These are phyloP conservation scores for Fraxinus baroniana DNA, from an alignment of 305 asterid species.

Conservation along the genomic window DNA sequence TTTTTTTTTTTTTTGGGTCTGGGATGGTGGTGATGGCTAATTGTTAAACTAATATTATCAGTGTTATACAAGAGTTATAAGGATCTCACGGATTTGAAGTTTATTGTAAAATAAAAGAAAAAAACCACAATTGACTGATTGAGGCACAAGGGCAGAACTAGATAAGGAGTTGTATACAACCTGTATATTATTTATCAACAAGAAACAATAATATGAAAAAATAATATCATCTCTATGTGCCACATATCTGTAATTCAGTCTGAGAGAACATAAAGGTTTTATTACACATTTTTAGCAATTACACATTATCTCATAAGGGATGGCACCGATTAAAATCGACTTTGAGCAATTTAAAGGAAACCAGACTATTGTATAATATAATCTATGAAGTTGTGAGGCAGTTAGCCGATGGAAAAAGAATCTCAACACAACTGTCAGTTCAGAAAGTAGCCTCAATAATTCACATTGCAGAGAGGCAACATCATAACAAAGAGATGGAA, in stretches of 20 bases:
- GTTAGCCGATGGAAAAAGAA: background rate
- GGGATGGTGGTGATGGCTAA: background rate
- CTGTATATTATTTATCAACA: background rate
- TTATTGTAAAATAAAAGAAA: background rate
- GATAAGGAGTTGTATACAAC: background rate
- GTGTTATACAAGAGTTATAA: background rate
- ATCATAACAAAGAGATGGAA: slow-evolving; percentile 19
- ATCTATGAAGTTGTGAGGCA: background rate
- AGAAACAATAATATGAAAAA: background rate
- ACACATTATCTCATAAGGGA: background rate
- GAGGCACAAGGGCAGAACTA: background rate
- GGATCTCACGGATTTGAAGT: background rate
- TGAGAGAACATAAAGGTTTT: background rate
- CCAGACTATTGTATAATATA: background rate
- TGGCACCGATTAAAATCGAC: background rate
- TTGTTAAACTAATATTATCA: background rate
- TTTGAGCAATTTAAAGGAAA: background rate
- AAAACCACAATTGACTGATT: background rate
- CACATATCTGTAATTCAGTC: background rate
- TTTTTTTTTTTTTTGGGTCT: background rate
- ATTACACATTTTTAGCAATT: background rate
- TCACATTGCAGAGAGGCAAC: slow-evolving; percentile 8
- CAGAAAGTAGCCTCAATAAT: background rate
- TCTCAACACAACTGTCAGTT: background rate
- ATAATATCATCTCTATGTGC: background rate